Percentiles rank a stretch among this genome's conserved stretches.
Evolutionary conservation across 2,329 filamentous ascomycete species (phyloP).

Genomic region (Aspergillus novoparasiticus): DNA sequence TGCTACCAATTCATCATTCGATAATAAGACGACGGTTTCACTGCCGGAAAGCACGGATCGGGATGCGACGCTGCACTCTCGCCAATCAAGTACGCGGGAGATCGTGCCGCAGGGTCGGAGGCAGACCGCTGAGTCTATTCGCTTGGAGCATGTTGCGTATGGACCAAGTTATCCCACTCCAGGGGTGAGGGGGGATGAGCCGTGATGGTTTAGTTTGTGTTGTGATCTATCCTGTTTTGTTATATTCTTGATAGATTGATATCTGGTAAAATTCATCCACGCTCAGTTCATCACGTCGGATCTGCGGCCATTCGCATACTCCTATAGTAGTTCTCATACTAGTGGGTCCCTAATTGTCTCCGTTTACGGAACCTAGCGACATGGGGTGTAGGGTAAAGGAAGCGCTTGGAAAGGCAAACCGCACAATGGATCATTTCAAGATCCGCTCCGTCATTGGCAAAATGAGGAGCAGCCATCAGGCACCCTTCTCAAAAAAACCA

Average conservation of each 20-base stretch:
- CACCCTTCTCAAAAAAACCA: background rate
- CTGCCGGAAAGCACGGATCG: background rate
- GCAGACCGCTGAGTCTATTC: background rate
- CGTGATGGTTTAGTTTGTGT: background rate
- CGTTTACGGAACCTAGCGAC: background rate
- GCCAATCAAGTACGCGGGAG: background rate
- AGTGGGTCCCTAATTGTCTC: too few species aligned
- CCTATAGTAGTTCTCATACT: too few species aligned
- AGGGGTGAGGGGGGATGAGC: background rate
- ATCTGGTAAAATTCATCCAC: background rate
- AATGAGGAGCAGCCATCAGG: too few species aligned
- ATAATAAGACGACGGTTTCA: background rate
- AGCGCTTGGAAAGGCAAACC: rapidly evolving
- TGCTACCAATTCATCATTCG: background rate
- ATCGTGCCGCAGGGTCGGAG: background rate
- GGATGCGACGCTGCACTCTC: background rate
- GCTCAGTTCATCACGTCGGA: background rate
- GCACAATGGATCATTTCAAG: too few species aligned
- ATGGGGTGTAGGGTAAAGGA: background rate
- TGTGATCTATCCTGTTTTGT: background rate
- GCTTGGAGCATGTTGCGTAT: background rate
- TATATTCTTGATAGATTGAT: background rate
- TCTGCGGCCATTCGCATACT: background rate
- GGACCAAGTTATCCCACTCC: background rate
- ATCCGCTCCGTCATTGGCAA: too few species aligned